Evolutionary conservation across 495 filamentous ascomycete genomes (phyloP).

Genomic region (Penicillium soppii): DNA sequence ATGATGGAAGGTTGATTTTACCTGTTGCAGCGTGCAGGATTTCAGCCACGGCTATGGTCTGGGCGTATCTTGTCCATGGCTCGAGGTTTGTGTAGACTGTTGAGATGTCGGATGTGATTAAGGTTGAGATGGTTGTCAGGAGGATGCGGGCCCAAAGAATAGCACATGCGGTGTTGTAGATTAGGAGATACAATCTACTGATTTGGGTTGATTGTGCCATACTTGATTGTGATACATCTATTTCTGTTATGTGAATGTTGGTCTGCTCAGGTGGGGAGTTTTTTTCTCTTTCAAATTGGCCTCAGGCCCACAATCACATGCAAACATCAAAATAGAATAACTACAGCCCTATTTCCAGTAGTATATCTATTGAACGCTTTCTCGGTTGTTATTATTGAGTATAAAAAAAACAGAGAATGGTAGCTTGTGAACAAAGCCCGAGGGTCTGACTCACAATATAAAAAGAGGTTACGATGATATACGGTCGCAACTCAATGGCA

Average conservation of each 20-base stretch:
- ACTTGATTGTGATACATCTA: background rate
- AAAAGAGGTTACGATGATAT: too few species aligned
- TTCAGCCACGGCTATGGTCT: constrained; percentile 31
- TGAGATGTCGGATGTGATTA: constrained; percentile 10
- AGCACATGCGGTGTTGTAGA: constrained; percentile 71
- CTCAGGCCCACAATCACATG: too few species aligned
- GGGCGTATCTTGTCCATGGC: constrained; percentile 28
- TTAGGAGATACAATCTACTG: constrained; percentile 54
- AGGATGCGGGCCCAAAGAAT: constrained; percentile 61
- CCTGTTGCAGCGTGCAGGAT: constrained; percentile 51
- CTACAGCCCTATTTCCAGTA: too few species aligned
- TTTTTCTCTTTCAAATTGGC: too few species aligned
- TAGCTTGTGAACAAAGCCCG: too few species aligned
- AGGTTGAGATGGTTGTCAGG: constrained; percentile 9
- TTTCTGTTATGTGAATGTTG: background rate
- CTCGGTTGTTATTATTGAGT: too few species aligned
- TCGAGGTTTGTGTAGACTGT: constrained; percentile 27
- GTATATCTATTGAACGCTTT: too few species aligned
- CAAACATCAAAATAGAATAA: too few species aligned
- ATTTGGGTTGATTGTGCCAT: background rate
- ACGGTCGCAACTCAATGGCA: too few species aligned
- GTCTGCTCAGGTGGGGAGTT: too few species aligned
- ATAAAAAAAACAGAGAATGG: too few species aligned
- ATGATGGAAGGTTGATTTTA: constrained; percentile 14
- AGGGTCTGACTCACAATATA: too few species aligned